Conservation (phyloP, 306 rosid genomes). For the Cucurbita ficifolia region DNA sequence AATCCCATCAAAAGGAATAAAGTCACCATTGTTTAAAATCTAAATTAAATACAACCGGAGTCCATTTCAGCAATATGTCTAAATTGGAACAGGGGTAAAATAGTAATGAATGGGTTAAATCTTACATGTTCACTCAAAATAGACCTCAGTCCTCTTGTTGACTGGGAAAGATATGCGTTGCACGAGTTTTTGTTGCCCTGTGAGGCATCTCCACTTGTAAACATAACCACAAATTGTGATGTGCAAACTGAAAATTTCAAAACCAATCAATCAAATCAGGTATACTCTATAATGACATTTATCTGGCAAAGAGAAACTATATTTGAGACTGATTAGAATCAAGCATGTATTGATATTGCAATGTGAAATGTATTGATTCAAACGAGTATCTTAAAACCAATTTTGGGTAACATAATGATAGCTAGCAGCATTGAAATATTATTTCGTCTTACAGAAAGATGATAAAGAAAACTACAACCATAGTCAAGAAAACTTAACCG, state of each 20-base stretch:
- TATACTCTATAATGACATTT: background rate
- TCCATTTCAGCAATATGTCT: background rate
- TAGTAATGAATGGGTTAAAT: background rate
- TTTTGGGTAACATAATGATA: background rate
- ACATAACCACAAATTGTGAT: constrained; percentile 80
- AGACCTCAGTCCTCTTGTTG: constrained; percentile 69
- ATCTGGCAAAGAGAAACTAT: background rate
- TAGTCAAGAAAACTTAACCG: background rate
- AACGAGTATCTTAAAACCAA: background rate
- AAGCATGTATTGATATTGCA: background rate
- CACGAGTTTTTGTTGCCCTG: constrained; percentile 36
- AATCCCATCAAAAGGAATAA: background rate
- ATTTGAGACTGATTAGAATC: background rate
- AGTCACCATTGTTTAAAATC: background rate
- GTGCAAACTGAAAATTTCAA: constrained; percentile 44
- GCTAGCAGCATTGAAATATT: background rate
- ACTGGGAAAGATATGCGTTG: constrained; percentile 65
- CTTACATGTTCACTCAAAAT: constrained; percentile 75
- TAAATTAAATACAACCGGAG: background rate
- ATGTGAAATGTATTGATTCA: background rate
- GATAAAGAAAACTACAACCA: background rate
- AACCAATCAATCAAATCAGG: background rate
- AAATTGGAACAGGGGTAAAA: background rate
- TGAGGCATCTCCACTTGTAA: constrained; percentile 40
- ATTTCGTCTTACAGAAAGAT: background rate